phyloP scores from a whole-genome alignment of 2,329 filamentous ascomycete genomes.

The Botrytis tulipae region DNA sequence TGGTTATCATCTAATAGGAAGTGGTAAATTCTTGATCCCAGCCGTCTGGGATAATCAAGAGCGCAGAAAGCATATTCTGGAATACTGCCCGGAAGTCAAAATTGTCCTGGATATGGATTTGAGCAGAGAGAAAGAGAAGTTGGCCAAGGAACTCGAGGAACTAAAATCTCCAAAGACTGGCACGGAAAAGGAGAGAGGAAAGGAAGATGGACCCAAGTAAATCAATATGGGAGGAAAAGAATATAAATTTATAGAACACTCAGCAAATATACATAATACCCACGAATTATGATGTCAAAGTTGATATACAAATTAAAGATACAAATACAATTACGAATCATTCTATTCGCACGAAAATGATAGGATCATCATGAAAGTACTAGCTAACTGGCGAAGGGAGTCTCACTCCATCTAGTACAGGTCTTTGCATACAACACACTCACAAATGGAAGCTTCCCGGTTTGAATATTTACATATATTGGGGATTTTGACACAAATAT shows the following conservation, averaged over 20 bases:
- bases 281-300: background rate
- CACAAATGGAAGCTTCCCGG: background rate
- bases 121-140: constrained; percentile 3
- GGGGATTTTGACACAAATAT: background rate
- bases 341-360: background rate
- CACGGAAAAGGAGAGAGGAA: background rate
- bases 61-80: constrained; percentile 48
- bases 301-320: background rate
- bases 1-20: constrained; percentile 54
- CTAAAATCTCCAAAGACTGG: background rate
- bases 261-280: background rate
- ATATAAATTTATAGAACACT: background rate
- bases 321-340: background rate
- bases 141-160: constrained; percentile 5
- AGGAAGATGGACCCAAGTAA: background rate
- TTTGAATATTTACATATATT: background rate
- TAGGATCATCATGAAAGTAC: background rate
- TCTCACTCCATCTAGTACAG: background rate
- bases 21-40: constrained; percentile 45
- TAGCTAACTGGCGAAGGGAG: background rate
- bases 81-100: constrained; percentile 57
- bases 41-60: constrained; percentile 48
- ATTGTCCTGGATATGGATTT: constrained; percentile 52
- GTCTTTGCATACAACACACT: background rate
- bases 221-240: background rate